A percentile compares a stretch with the other conserved stretches of the same genome.
Conservation (phyloP, 2,329 filamentous ascomycete genomes). For the Claviceps pusilla region DNA sequence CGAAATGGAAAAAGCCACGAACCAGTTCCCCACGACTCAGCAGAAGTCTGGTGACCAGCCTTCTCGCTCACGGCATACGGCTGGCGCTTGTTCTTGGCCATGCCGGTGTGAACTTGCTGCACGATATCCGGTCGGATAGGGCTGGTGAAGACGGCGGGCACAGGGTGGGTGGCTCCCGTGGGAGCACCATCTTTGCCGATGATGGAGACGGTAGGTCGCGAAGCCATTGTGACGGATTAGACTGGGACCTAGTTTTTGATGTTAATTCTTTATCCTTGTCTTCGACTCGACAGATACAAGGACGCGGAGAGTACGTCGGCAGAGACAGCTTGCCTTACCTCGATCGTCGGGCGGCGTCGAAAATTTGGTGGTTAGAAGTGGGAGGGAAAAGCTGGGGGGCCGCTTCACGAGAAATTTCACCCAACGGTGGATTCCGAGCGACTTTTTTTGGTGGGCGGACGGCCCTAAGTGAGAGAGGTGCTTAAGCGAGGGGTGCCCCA, state of each 20-base stretch:
- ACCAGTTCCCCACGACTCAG: slow-evolving; percentile 99
- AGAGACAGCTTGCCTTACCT: slow-evolving; percentile 16
- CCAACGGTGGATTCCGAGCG: slow-evolving; percentile 16
- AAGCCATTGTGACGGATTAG: slow-evolving; percentile 58
- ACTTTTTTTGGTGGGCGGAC: slow-evolving; percentile 27
- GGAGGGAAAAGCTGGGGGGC: slow-evolving; percentile 1
- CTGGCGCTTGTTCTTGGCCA: slow-evolving; percentile 99
- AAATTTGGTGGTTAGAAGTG: slow-evolving; percentile 19
- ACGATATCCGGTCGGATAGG: slow-evolving; percentile 99
- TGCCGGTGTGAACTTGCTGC: slow-evolving; percentile 96
- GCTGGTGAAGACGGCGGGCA: slow-evolving; percentile 91
- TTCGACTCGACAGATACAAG: no score
- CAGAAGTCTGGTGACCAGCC: slow-evolving; percentile 99
- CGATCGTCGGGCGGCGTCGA: slow-evolving; percentile 26
- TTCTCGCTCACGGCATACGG: slow-evolving; percentile 99
- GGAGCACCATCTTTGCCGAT: slow-evolving; percentile 90
- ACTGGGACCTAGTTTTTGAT: slow-evolving; percentile 10
- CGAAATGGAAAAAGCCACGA: slow-evolving; percentile 28
- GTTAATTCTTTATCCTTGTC: background rate
- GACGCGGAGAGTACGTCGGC: no score
- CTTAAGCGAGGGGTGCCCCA: slow-evolving; percentile 13
- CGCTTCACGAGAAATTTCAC: slow-evolving; percentile 22
- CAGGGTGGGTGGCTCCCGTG: slow-evolving; percentile 75
- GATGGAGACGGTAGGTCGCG: slow-evolving; percentile 94
- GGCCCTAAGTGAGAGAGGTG: slow-evolving; percentile 23